These are phyloP conservation scores for Phytopythium oedochilum DNA, from an alignment of 352 stramenopile genomes.

Conservation along the genomic window DNA sequence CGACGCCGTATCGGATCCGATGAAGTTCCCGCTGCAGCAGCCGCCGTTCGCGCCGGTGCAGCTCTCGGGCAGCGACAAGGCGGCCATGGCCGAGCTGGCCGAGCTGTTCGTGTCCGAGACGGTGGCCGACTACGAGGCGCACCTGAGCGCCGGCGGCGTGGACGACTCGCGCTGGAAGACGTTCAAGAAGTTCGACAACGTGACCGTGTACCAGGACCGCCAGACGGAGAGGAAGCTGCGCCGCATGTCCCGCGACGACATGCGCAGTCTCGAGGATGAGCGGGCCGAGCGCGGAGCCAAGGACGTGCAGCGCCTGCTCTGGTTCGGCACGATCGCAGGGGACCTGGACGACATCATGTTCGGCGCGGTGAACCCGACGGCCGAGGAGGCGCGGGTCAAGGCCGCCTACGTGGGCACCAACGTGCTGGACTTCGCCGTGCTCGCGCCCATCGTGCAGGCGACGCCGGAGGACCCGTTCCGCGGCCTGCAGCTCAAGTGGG, in stretches of 20 bases:
- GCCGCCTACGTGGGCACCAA: conserved; percentile 25
- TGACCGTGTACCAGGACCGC: conserved; percentile 33
- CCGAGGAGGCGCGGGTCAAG: conserved; percentile 25
- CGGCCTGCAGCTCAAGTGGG: conserved; percentile 42
- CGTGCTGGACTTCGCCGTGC: conserved; percentile 40
- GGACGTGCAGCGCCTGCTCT: conserved; percentile 29
- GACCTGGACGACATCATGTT: conserved; percentile 44
- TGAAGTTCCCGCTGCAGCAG: conserved; percentile 23
- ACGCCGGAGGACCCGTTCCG: conserved; percentile 35
- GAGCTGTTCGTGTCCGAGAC: conserved; percentile 19
- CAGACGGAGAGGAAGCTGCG: conserved; percentile 12
- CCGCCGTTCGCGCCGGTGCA: conserved; percentile 28
- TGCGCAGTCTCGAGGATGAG: conserved; percentile 3
- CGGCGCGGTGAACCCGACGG: conserved; percentile 16
- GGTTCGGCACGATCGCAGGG: conserved; percentile 29
- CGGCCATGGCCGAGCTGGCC: conserved; percentile 16
- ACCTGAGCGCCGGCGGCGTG: conserved; percentile 13
- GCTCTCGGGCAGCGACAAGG: conserved; percentile 19
- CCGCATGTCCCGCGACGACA: conserved; percentile 15
- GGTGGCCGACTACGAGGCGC: conserved; percentile 23
- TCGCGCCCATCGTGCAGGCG: conserved; percentile 29
- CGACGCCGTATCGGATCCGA: no score
- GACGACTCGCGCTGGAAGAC: conserved; percentile 23
- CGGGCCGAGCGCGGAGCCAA: not conserved
- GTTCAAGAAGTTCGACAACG: conserved; percentile 29